phyloP scores from a whole-genome alignment of 257 asterid species.

The Nicotiana benthamiana region DNA sequence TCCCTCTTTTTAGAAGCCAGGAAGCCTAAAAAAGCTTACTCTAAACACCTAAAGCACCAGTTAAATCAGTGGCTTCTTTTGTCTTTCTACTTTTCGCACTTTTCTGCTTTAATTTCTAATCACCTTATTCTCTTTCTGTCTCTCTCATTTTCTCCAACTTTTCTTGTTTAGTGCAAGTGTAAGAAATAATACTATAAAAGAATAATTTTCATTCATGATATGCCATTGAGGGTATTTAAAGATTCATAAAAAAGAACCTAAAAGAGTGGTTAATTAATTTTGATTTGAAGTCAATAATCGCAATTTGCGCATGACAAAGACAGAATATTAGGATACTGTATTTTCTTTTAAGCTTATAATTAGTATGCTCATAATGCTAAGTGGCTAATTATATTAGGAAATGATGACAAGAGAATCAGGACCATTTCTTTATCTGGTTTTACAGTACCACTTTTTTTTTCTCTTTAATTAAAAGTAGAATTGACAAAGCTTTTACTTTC shows the following conservation, averaged over 20 bases:
- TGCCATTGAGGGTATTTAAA: neutral
- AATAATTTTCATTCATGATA: neutral
- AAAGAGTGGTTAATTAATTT: neutral
- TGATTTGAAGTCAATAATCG: conserved; percentile 10
- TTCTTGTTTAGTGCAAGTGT: neutral
- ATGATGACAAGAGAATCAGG: conserved; percentile 18
- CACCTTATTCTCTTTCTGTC: neutral
- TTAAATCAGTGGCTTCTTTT: conserved; percentile 7
- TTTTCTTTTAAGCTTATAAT: conserved; percentile 8
- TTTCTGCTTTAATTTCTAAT: conserved; percentile 3
- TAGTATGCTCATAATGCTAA: conserved; percentile 14
- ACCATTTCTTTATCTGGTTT: neutral
- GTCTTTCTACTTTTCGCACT: conserved; percentile 9
- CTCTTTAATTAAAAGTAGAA: neutral
- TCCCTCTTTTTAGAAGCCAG: neutral
- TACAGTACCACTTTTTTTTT: neutral
- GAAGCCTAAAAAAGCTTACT: conserved; percentile 10
- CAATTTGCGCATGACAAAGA: conserved; percentile 8
- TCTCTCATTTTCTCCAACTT: neutral
- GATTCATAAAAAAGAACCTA: neutral
- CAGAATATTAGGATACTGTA: conserved; percentile 3
- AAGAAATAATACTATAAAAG: neutral
- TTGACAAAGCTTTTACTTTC: neutral
- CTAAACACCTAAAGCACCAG: neutral
- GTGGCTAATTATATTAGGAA: conserved; percentile 17